These are phyloP conservation scores for Melanogaster broomeanus DNA, from an alignment of 768 basidiomycete species.

Conservation along the genomic window DNA sequence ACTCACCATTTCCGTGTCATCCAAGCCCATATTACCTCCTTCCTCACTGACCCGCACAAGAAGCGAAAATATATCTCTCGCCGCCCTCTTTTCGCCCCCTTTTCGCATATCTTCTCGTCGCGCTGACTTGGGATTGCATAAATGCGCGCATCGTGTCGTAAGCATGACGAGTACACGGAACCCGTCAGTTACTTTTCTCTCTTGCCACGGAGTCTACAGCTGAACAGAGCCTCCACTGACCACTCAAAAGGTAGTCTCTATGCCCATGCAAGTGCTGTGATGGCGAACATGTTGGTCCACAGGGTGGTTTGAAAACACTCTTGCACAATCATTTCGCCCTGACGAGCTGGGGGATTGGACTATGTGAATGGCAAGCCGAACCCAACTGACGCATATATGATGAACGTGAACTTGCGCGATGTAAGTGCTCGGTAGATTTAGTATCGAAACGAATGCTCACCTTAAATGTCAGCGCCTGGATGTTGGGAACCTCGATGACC, in stretches of 20 bases:
- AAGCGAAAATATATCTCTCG: conserved; percentile 23
- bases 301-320: conserved; percentile 21
- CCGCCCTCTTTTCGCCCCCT: background rate
- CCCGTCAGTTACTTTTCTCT: background rate
- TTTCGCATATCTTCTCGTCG: conserved; percentile 13
- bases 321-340: conserved; percentile 19
- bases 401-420: conserved; percentile 16
- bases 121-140: conserved; percentile 14
- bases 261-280: conserved; percentile 18
- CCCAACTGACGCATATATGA: conserved; percentile 22
- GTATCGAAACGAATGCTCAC: background rate
- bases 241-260: conserved; percentile 24
- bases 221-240: conserved; percentile 1
- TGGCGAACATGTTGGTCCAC: conserved; percentile 13
- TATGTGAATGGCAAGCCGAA: conserved; percentile 27
- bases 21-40: conserved; percentile 14
- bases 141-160: conserved; percentile 23
- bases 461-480: conserved; percentile 22
- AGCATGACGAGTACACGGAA: conserved; percentile 10
- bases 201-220: background rate
- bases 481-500: conserved; percentile 12
- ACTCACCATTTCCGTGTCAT: conserved; percentile 20
- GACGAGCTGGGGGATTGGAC: conserved; percentile 11
- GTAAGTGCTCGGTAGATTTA: background rate
- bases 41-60: conserved; percentile 21